Percentiles rank a stretch among this genome's conserved stretches.
phyloP scores from a whole-genome alignment of 2,329 filamentous ascomycete species.

The Microascus cirrosus region DNA sequence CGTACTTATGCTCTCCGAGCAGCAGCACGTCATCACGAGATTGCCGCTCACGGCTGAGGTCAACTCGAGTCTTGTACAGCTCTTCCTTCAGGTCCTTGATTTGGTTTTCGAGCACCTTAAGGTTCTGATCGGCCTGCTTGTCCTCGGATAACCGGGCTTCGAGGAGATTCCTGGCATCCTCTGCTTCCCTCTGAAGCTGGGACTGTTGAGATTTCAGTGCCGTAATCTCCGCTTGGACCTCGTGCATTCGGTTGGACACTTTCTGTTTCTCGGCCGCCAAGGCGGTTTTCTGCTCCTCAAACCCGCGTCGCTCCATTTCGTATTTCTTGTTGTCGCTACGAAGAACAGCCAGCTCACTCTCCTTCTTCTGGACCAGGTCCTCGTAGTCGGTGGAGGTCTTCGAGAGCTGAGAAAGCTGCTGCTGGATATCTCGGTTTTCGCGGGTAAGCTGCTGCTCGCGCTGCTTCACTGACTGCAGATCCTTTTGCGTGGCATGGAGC shows the following conservation, averaged over 20 bases:
- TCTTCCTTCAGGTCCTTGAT: slow-evolving; percentile 79
- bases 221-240: slow-evolving; percentile 79
- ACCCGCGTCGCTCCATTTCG: slow-evolving; percentile 65
- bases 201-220: slow-evolving; percentile 75
- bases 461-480: slow-evolving; percentile 61
- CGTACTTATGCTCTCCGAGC: slow-evolving; percentile 79
- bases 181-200: slow-evolving; percentile 78
- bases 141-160: slow-evolving; percentile 86
- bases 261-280: slow-evolving; percentile 70
- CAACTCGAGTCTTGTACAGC: slow-evolving; percentile 73
- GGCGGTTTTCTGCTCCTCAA: slow-evolving; percentile 67
- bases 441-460: slow-evolving; percentile 66
- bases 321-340: slow-evolving; percentile 76
- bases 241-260: slow-evolving; percentile 62
- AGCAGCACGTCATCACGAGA: slow-evolving; percentile 89
- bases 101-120: slow-evolving; percentile 75
- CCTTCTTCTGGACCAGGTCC: slow-evolving; percentile 83
- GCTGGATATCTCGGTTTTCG: slow-evolving; percentile 73
- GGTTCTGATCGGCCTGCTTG: slow-evolving; percentile 69
- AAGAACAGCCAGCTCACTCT: slow-evolving; percentile 80
- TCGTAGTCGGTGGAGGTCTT: slow-evolving; percentile 92
- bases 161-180: slow-evolving; percentile 76
- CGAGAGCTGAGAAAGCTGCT: slow-evolving; percentile 78
- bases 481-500: slow-evolving; percentile 65
- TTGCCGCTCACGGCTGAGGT: slow-evolving; percentile 83